Evolutionary conservation across 495 filamentous ascomycete species (phyloP).

Genomic region (Podospora pseudopauciseta): DNA sequence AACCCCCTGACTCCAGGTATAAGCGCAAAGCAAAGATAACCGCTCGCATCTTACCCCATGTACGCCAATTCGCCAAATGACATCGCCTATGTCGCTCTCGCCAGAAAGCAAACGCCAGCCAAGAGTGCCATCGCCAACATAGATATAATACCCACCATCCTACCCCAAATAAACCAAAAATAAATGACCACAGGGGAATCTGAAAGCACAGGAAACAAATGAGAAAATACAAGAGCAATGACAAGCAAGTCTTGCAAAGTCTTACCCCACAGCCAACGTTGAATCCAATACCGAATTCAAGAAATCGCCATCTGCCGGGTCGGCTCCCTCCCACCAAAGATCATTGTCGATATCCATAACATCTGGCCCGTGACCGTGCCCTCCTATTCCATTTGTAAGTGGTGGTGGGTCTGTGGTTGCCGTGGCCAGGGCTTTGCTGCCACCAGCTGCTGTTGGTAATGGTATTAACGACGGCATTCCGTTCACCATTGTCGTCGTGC

Average conservation of each 20-base stretch:
- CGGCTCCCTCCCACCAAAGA: constrained; percentile 73
- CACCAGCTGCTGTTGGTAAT: background rate
- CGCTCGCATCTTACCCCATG: background rate
- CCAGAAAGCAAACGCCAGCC: background rate
- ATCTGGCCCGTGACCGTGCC: constrained; percentile 35
- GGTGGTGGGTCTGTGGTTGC: constrained; percentile 22
- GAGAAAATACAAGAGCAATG: background rate
- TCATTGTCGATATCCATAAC: constrained; percentile 64
- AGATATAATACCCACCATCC: background rate
- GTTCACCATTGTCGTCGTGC: constrained; percentile 20
- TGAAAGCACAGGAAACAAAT: constrained; percentile 8
- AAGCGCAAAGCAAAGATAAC: background rate
- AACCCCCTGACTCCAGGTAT: background rate
- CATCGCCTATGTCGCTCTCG: background rate
- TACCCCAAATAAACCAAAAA: background rate
- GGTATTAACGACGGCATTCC: background rate
- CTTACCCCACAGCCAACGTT: constrained; percentile 36
- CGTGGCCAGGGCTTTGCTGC: constrained; percentile 20
- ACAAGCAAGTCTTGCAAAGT: background rate
- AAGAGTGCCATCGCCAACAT: background rate
- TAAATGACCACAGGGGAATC: background rate
- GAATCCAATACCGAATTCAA: constrained; percentile 69
- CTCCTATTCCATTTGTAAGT: constrained; percentile 36
- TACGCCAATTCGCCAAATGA: background rate
- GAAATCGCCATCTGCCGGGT: constrained; percentile 54